Evolutionary conservation across 1,139 yeast species (phyloP).

Genomic region (Diutina scorzettiae): DNA sequence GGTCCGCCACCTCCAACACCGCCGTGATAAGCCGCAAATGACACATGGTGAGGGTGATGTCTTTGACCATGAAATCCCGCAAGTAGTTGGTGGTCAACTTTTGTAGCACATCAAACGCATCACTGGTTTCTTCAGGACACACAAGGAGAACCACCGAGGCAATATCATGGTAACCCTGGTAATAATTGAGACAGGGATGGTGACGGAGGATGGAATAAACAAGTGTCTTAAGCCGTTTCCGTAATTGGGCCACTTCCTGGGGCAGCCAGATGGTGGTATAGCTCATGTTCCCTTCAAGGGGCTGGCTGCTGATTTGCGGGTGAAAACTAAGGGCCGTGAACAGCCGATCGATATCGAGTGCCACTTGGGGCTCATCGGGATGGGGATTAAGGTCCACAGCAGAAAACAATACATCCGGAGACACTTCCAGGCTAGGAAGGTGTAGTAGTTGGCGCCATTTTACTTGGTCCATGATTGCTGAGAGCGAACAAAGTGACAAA

Average conservation of each 20-base stretch:
- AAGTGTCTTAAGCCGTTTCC: slow-evolving; percentile 31
- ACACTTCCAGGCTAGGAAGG: not conserved
- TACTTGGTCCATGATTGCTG: too few relatives aligned
- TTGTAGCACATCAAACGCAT: slow-evolving; percentile 27
- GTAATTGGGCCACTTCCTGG: slow-evolving; percentile 22
- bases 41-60: slow-evolving; percentile 50
- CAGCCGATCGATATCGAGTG: slow-evolving; percentile 65
- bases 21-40: slow-evolving; percentile 59
- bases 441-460: not conserved
- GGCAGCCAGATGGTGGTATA: slow-evolving; percentile 24
- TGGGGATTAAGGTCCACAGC: not conserved
- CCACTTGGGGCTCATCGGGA: slow-evolving; percentile 66
- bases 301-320: slow-evolving; percentile 12
- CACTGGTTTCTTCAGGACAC: slow-evolving; percentile 20
- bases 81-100: slow-evolving; percentile 48
- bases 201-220: slow-evolving; percentile 46
- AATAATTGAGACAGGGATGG: slow-evolving; percentile 57
- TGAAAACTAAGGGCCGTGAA: slow-evolving; percentile 31
- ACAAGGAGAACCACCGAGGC: slow-evolving; percentile 58
- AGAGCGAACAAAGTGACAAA: too few relatives aligned
- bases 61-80: slow-evolving; percentile 77
- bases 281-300: slow-evolving; percentile 15
- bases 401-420: not conserved
- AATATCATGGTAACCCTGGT: slow-evolving; percentile 89
- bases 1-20: slow-evolving; percentile 40